phyloP scores from a whole-genome alignment of 2,329 filamentous ascomycete genomes.

The Colletotrichum sansevieriae region DNA sequence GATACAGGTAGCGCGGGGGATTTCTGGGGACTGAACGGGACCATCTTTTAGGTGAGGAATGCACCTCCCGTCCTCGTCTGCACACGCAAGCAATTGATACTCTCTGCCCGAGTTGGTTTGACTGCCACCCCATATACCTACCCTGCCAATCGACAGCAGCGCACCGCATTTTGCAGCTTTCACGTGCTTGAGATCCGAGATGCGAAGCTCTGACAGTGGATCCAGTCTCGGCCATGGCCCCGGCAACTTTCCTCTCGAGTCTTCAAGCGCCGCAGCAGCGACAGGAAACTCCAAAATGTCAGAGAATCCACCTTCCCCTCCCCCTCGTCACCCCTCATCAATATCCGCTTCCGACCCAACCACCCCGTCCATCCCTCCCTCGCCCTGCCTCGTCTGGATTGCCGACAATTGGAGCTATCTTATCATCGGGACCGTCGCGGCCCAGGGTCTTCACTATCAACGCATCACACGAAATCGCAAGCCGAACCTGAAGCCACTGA shows the following conservation, averaged over 20 bases:
- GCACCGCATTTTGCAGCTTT: conserved; percentile 1
- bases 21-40: too few relatives aligned
- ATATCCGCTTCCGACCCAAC: conserved; percentile 4
- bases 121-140: background rate
- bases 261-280: background rate
- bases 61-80: too few relatives aligned
- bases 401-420: conserved; percentile 42
- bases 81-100: too few relatives aligned
- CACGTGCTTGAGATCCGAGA: conserved; percentile 1
- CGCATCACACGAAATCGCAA: conserved; percentile 39
- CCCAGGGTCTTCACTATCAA: conserved; percentile 41
- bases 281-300: conserved; percentile 9
- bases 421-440: conserved; percentile 38
- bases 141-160: background rate
- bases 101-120: background rate
- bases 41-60: too few relatives aligned
- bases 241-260: background rate
- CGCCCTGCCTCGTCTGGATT: conserved; percentile 34
- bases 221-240: conserved; percentile 10
- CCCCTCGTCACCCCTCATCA: background rate
- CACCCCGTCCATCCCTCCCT: conserved; percentile 37
- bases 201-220: conserved; percentile 8
- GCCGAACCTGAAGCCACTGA: conserved; percentile 38
- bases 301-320: background rate
- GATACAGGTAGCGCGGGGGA: too few relatives aligned